Conservation (phyloP, 208 protist genomes). For the Borovskyia barvae region DNA sequence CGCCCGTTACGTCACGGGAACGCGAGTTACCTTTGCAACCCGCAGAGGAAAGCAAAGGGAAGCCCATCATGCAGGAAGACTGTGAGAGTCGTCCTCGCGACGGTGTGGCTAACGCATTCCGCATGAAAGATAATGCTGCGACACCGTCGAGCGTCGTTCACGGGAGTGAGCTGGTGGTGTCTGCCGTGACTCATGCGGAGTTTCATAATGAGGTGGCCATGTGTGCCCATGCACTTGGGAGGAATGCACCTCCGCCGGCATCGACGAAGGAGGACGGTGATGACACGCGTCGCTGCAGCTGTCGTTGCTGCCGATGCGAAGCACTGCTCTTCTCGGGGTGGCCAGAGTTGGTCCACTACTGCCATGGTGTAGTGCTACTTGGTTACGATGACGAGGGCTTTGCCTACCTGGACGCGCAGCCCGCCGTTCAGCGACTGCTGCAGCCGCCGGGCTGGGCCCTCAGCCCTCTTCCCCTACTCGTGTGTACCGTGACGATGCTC, state of each 20-base stretch:
- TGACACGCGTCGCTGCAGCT: neutral
- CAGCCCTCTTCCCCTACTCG: conserved; percentile 15
- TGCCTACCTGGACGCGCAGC: conserved; percentile 27
- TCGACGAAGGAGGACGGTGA: too few species aligned
- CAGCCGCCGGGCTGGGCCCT: conserved; percentile 15
- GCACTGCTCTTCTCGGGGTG: too few species aligned
- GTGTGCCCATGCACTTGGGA: conserved; percentile 1
- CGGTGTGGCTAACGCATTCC: too few species aligned
- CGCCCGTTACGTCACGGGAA: too few species aligned
- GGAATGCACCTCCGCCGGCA: too few species aligned
- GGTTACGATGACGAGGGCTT: conserved; percentile 34
- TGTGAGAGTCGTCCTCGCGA: neutral
- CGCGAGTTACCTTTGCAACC: too few species aligned
- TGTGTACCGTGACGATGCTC: conserved; percentile 3
- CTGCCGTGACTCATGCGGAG: neutral
- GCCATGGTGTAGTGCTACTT: conserved; percentile 32
- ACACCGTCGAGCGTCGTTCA: conserved; percentile 2
- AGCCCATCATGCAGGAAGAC: neutral
- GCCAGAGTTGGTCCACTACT: conserved; percentile 17
- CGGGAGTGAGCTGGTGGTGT: conserved; percentile 4
- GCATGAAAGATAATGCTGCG: neutral
- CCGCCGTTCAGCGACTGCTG: conserved; percentile 14
- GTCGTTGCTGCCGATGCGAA: too few species aligned
- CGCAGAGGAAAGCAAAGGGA: neutral
- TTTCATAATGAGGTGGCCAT: neutral